Percentiles rank a stretch among this genome's conserved stretches.
phyloP scores from a whole-genome alignment of 345 rosid species.

The Populus davidiana region DNA sequence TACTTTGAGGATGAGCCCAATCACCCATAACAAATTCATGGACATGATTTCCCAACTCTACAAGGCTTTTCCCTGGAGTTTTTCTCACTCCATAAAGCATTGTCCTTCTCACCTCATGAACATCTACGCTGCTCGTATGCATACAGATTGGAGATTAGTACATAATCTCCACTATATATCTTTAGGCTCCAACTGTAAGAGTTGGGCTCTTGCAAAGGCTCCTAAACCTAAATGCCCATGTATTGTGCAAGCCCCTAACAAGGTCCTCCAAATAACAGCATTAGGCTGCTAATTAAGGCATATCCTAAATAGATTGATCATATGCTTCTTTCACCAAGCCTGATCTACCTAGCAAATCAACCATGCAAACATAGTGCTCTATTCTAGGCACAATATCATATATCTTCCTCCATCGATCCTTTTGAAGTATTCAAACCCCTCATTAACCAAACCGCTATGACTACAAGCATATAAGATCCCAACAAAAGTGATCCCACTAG shows the following conservation, averaged over 20 bases:
- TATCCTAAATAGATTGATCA: conserved; percentile 39
- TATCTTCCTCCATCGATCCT: conserved; percentile 49
- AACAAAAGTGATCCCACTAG: conserved; percentile 67
- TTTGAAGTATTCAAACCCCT: conserved; percentile 60
- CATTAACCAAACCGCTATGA: conserved; percentile 79
- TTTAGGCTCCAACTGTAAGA: conserved; percentile 54
- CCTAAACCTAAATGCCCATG: conserved; percentile 60
- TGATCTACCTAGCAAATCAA: conserved; percentile 80
- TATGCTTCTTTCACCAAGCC: conserved; percentile 65
- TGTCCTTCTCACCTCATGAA: conserved; percentile 53
- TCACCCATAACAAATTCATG: conserved; percentile 72
- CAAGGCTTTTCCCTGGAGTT: conserved; percentile 66
- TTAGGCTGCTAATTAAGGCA: conserved; percentile 72
- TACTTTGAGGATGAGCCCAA: conserved; percentile 55
- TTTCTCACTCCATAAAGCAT: conserved; percentile 64
- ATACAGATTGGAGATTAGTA: conserved; percentile 76
- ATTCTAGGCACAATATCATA: conserved; percentile 63
- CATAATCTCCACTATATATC: conserved; percentile 66
- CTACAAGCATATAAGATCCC: conserved; percentile 87
- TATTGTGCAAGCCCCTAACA: conserved; percentile 66
- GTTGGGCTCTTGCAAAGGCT: conserved; percentile 48
- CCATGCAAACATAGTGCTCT: conserved; percentile 87
- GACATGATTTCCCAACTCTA: conserved; percentile 65
- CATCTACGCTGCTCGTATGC: conserved; percentile 69
- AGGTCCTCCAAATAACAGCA: conserved; percentile 75